These are phyloP conservation scores for Pseudozyma hubeiensis DNA, from an alignment of 1,284 basidiomycete species.

Conservation along the genomic window DNA sequence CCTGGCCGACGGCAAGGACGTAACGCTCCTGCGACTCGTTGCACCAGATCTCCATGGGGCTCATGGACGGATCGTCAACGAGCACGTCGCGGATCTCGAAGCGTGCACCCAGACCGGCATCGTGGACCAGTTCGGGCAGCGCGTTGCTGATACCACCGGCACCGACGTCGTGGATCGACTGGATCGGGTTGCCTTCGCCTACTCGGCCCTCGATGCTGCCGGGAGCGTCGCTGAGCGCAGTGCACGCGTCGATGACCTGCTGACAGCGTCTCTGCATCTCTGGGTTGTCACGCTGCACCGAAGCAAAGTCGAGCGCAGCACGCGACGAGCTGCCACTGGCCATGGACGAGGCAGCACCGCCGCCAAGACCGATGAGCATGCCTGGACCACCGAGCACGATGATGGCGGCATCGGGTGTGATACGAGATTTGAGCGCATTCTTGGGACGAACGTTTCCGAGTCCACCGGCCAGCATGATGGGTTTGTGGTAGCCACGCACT, in stretches of 20 bases:
- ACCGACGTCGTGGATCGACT: slow-evolving; percentile 97
- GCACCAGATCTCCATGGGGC: slow-evolving; percentile 99
- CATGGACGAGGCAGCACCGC: slow-evolving; percentile 92
- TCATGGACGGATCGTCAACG: slow-evolving; percentile 92
- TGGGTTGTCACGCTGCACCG: slow-evolving; percentile 96
- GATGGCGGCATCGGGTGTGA: slow-evolving; percentile 70
- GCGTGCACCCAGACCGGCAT: slow-evolving; percentile 87
- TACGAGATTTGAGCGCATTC: slow-evolving; percentile 63
- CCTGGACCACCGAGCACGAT: slow-evolving; percentile 97
- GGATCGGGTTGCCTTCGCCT: slow-evolving; percentile 77
- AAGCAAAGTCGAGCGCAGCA: slow-evolving; percentile 95
- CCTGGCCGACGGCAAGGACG: slow-evolving; percentile 76
- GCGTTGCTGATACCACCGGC: slow-evolving; percentile 97
- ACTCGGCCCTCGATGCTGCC: slow-evolving; percentile 36
- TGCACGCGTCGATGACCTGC: slow-evolving; percentile 88
- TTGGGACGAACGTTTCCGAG: slow-evolving; percentile 82
- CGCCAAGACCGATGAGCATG: slow-evolving; percentile 94
- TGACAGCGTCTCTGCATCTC: slow-evolving; percentile 98
- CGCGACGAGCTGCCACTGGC: slow-evolving; percentile 75
- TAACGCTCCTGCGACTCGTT: slow-evolving; percentile 99
- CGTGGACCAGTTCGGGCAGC: slow-evolving; percentile 95
- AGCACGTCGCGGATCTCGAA: slow-evolving; percentile 95
- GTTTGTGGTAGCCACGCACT: slow-evolving; percentile 97
- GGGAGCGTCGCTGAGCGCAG: slow-evolving; percentile 49
- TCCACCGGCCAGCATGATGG: slow-evolving; percentile 99